Evolutionary conservation across 805 yeast genomes (phyloP).

Genomic region (Torulaspora gathmanii): DNA sequence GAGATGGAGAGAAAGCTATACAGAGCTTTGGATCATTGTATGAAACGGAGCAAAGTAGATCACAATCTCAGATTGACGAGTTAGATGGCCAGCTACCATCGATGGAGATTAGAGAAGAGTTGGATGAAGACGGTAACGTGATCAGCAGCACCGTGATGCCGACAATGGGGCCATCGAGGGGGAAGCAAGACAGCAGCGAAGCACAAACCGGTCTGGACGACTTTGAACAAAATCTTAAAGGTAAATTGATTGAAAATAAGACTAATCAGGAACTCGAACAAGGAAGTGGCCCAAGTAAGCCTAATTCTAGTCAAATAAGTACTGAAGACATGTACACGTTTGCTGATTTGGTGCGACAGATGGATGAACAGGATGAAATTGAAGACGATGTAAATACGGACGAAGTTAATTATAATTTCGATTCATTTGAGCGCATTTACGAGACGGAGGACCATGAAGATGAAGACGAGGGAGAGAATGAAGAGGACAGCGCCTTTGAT

Average conservation of each 20-base stretch:
- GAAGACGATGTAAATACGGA: conserved; percentile 25
- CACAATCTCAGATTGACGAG: conserved; percentile 4
- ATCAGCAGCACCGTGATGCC: conserved; percentile 44
- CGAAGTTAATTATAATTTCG: conserved; percentile 26
- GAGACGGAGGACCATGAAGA: conserved; percentile 2
- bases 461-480: conserved; percentile 17
- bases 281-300: not conserved
- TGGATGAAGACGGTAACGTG: conserved; percentile 80
- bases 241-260: conserved; percentile 5
- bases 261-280: not conserved
- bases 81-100: conserved; percentile 53
- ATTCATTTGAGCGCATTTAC: conserved; percentile 11
- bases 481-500: conserved; percentile 12
- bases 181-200: conserved; percentile 5
- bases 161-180: conserved; percentile 25
- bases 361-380: conserved; percentile 31
- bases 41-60: conserved; percentile 3
- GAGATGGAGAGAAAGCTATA: conserved; percentile 39
- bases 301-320: conserved; percentile 14
- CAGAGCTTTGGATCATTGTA: conserved; percentile 18
- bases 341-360: conserved; percentile 32
- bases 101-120: conserved; percentile 77
- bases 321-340: conserved; percentile 31
- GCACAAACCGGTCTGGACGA: conserved; percentile 32
- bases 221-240: conserved; percentile 18